Conservation (phyloP, 441 rosid genomes). For the Bruguiera hainesii region DNA sequence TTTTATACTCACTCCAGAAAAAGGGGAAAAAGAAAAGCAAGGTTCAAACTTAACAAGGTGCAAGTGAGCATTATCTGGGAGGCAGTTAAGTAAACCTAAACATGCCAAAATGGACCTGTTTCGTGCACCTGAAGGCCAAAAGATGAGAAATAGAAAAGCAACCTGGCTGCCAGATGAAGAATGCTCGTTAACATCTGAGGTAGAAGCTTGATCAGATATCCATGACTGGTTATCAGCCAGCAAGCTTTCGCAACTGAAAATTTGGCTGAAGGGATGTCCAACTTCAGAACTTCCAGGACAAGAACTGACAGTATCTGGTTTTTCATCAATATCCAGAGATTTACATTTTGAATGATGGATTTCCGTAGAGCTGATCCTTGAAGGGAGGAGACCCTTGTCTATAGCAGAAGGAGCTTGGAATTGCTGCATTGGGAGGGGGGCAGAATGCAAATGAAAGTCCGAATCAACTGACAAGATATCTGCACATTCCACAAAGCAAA, state of each 20-base stretch:
- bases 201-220: conserved; percentile 52
- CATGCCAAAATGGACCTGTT: background rate
- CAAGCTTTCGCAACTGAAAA: conserved; percentile 45
- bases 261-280: conserved; percentile 34
- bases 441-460: conserved; percentile 26
- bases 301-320: conserved; percentile 32
- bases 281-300: conserved; percentile 33
- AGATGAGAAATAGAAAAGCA: conserved; percentile 1
- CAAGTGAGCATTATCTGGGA: too few relatives aligned
- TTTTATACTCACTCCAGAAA: too few relatives aligned
- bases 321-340: conserved; percentile 43
- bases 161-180: conserved; percentile 45
- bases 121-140: background rate
- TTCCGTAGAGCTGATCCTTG: conserved; percentile 33
- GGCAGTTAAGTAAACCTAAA: background rate
- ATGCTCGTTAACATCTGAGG: conserved; percentile 47
- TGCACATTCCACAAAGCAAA: conserved; percentile 26
- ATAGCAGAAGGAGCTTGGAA: conserved; percentile 46
- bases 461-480: conserved; percentile 35
- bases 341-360: conserved; percentile 30
- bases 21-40: too few relatives aligned
- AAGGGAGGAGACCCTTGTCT: conserved; percentile 28
- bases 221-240: conserved; percentile 43
- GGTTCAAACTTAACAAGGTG: too few relatives aligned
- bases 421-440: conserved; percentile 44